Conservation (phyloP, 768 basidiomycete species). For the Tubosaeta sp. region DNA sequence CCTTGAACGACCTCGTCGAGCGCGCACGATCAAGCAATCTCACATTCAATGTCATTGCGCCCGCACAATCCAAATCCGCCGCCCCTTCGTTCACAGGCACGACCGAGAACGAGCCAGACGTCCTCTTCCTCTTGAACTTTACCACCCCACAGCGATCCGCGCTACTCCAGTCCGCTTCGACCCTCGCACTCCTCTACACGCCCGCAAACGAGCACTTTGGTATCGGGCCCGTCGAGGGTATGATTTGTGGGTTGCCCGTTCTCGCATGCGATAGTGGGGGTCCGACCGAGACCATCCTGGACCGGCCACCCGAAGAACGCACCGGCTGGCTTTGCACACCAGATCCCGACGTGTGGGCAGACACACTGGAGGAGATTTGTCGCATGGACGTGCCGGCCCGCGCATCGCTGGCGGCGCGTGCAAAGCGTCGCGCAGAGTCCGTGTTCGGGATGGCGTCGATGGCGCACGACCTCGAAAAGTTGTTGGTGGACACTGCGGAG, state of each 20-base stretch:
- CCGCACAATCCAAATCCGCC: conserved; percentile 35
- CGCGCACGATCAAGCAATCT: conserved; percentile 52
- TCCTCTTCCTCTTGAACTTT: conserved; percentile 92
- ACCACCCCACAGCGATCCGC: conserved; percentile 78
- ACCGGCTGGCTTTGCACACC: conserved; percentile 81
- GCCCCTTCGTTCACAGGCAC: conserved; percentile 42
- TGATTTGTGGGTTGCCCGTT: conserved; percentile 88
- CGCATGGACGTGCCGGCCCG: conserved; percentile 9
- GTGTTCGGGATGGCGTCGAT: conserved; percentile 78
- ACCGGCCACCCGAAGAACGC: conserved; percentile 34
- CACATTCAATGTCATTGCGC: conserved; percentile 53
- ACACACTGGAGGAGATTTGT: conserved; percentile 59
- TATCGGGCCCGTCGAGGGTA: conserved; percentile 92
- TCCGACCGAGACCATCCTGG: conserved; percentile 83
- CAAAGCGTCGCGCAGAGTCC: conserved; percentile 54
- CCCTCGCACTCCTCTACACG: conserved; percentile 83
- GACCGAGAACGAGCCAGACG: conserved; percentile 42
- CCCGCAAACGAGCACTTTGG: conserved; percentile 97
- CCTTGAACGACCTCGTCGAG: conserved; percentile 57
- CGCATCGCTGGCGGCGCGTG: conserved; percentile 45
- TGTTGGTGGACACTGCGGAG: conserved; percentile 48
- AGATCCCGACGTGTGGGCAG: conserved; percentile 63
- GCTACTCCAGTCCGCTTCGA: conserved; percentile 63
- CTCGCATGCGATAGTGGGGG: conserved; percentile 85
- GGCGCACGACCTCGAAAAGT: conserved; percentile 53